Conservation (phyloP, 2,329 filamentous ascomycete species). For the Magnaporthiopsis incrustans region DNA sequence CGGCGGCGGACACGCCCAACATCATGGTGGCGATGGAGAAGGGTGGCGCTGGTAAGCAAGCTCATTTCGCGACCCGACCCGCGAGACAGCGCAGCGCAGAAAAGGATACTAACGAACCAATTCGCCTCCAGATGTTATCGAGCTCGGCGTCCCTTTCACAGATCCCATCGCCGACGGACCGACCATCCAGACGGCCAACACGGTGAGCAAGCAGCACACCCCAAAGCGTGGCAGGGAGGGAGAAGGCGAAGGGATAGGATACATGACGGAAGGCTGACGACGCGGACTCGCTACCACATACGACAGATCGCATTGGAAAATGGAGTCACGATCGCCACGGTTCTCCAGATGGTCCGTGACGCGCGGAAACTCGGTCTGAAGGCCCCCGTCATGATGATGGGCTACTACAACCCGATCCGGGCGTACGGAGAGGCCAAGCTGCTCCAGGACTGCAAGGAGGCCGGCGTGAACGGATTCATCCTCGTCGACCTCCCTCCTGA, state of each 20-base stretch:
- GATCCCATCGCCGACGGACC: conserved; percentile 97
- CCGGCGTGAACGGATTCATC: conserved; percentile 92
- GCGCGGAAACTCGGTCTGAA: conserved; percentile 70
- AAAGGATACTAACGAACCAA: not conserved
- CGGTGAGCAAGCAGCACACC: conserved; percentile 40
- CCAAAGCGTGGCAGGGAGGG: not conserved
- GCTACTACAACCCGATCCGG: conserved; percentile 95
- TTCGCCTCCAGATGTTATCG: conserved; percentile 66
- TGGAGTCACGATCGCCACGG: conserved; percentile 73
- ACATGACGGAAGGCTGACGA: conserved; percentile 2
- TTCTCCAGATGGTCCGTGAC: conserved; percentile 75
- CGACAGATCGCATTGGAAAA: conserved; percentile 65
- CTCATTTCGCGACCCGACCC: not conserved
- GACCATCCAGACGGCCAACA: conserved; percentile 94
- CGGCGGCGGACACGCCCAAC: conserved; percentile 70
- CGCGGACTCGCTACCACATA: conserved; percentile 1
- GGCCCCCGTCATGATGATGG: conserved; percentile 87
- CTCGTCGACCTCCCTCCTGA: conserved; percentile 93
- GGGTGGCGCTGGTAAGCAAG: conserved; percentile 70
- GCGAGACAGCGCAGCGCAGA: not conserved
- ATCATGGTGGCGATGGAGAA: conserved; percentile 85
- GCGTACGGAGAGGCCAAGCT: conserved; percentile 90
- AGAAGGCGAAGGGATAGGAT: conserved; percentile 3
- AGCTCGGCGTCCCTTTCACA: conserved; percentile 93
- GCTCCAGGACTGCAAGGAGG: conserved; percentile 72